Conservation (phyloP, 108 stramenopile species). For the Conticribra weissflogii region DNA sequence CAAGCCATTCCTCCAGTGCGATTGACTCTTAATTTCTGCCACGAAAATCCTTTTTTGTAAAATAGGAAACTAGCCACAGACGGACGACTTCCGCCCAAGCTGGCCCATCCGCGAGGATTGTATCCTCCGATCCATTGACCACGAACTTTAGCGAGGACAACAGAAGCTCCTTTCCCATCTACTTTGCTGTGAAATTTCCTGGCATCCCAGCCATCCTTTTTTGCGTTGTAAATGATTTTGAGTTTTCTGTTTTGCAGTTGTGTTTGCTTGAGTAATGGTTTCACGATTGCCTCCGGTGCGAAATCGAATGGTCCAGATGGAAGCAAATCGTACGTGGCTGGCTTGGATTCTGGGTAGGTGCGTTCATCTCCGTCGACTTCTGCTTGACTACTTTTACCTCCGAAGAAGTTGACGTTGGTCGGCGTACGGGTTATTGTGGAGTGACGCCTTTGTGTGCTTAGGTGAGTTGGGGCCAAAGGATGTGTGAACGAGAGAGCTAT, state of each 20-base stretch:
- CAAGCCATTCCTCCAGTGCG: conserved; percentile 80
- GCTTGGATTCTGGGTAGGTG: conserved; percentile 42
- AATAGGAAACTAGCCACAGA: conserved; percentile 69
- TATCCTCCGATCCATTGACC: conserved; percentile 62
- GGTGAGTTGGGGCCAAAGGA: neutral
- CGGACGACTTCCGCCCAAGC: conserved; percentile 60
- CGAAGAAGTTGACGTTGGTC: conserved; percentile 10
- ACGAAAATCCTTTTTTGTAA: conserved; percentile 37
- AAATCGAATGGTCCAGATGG: conserved; percentile 10
- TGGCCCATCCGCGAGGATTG: conserved; percentile 75
- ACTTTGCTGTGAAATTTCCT: conserved; percentile 54
- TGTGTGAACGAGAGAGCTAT: neutral
- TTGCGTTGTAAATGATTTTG: conserved; percentile 60
- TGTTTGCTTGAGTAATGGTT: conserved; percentile 65
- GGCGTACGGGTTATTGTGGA: neutral
- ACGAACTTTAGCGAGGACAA: conserved; percentile 51
- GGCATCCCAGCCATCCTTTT: conserved; percentile 61
- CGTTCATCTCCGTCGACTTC: neutral
- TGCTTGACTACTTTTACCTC: conserved; percentile 10
- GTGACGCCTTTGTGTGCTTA: neutral
- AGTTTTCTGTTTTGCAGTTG: conserved; percentile 66
- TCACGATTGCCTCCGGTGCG: conserved; percentile 36
- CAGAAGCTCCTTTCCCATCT: conserved; percentile 71
- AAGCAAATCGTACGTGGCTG: conserved; percentile 41
- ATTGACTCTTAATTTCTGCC: conserved; percentile 63